Evolutionary conservation across 75 land plant genomes (phyloP).

Genomic region (Adiantum capillusveneris): DNA sequence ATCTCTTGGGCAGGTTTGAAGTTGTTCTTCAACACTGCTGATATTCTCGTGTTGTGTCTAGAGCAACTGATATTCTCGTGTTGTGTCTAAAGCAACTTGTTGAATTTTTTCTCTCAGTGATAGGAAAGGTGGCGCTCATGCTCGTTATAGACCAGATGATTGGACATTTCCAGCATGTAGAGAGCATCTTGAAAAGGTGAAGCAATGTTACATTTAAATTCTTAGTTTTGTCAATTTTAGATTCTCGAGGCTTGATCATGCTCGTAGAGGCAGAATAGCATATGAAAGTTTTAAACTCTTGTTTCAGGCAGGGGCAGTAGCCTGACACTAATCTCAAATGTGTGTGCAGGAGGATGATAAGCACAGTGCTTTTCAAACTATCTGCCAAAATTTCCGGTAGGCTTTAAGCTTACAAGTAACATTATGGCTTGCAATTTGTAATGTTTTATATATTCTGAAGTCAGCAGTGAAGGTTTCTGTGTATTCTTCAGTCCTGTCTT

Average conservation of each 20-base stretch:
- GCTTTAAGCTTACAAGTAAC: too few species aligned
- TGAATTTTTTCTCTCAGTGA: constrained; percentile 37
- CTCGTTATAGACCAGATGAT: constrained; percentile 79
- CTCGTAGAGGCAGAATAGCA: too few species aligned
- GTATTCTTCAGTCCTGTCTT: constrained; percentile 74
- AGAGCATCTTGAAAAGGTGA: constrained; percentile 55
- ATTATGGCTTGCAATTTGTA: constrained; percentile 1
- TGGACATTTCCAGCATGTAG: constrained; percentile 80
- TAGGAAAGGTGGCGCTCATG: constrained; percentile 90
- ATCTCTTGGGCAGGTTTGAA: constrained; percentile 91
- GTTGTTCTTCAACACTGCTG: too few species aligned
- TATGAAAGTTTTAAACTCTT: too few species aligned
- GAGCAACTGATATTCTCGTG: too few species aligned
- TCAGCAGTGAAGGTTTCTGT: not conserved
- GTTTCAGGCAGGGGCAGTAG: too few species aligned
- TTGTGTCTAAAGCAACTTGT: too few species aligned
- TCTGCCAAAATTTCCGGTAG: constrained; percentile 85
- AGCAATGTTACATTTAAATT: too few species aligned
- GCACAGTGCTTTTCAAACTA: constrained; percentile 70
- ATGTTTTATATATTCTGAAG: not conserved
- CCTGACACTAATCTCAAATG: too few species aligned
- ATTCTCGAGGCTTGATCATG: too few species aligned
- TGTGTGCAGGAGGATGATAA: constrained; percentile 92
- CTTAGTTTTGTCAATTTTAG: too few species aligned
- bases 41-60: too few species aligned